phyloP scores from a whole-genome alignment of 73 alveolate species.

The Symbiodinium pilosum region DNA sequence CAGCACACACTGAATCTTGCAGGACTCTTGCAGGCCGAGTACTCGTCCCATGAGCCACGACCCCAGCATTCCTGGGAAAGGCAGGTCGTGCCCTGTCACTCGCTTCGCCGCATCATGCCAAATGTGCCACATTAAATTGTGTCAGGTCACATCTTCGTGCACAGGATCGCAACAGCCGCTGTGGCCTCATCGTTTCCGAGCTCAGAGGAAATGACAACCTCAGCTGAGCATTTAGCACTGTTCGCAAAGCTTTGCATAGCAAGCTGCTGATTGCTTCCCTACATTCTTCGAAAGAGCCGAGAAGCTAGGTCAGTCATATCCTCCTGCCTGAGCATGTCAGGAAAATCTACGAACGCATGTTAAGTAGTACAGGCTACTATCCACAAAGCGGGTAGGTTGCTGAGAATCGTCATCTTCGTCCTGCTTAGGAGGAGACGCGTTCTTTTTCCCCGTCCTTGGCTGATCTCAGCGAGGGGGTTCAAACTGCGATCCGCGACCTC shows the following conservation, averaged over 20 bases:
- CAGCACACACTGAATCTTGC: neutral
- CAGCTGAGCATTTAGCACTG: too few species aligned
- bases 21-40: neutral
- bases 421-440: neutral
- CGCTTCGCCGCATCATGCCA: too few species aligned
- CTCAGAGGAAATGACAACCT: constrained; percentile 15
- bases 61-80: neutral
- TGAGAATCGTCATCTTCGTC: neutral
- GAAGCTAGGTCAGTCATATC: neutral
- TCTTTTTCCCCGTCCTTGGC: neutral
- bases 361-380: too few species aligned
- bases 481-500: too few species aligned
- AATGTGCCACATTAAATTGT: too few species aligned
- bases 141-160: neutral
- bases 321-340: neutral
- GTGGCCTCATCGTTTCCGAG: constrained; percentile 6
- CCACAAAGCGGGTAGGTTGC: too few species aligned
- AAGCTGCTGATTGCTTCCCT: too few species aligned
- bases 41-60: neutral
- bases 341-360: too few species aligned
- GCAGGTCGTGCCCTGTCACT: neutral
- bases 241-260: too few species aligned
- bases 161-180: neutral
- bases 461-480: too few species aligned
- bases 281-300: too few species aligned